Conservation (phyloP, 2,329 filamentous ascomycete species). For the Daldinia sp. region DNA sequence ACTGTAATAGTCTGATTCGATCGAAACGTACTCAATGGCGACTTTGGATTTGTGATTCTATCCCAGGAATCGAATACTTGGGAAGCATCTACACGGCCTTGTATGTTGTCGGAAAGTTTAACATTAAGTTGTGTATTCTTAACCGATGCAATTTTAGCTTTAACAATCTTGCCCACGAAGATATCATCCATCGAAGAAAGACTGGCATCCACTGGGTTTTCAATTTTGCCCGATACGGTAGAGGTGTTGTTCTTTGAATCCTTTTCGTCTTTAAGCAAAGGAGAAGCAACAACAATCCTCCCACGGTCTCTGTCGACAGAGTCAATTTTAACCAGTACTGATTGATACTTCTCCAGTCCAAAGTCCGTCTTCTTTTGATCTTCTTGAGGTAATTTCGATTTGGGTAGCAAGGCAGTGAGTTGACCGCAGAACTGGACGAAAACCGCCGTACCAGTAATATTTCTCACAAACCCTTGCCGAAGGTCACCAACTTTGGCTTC, state of each 20-base stretch:
- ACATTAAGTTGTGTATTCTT: slow-evolving; percentile 95
- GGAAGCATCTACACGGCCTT: slow-evolving; percentile 92
- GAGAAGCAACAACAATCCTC: slow-evolving; percentile 67
- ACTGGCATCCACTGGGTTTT: slow-evolving; percentile 66
- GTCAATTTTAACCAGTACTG: slow-evolving; percentile 75
- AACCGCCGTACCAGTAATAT: slow-evolving; percentile 80
- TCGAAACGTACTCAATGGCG: slow-evolving; percentile 78
- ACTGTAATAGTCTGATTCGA: slow-evolving; percentile 76
- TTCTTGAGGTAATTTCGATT: slow-evolving; percentile 77
- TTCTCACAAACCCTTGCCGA: slow-evolving; percentile 82
- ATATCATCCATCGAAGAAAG: slow-evolving; percentile 76
- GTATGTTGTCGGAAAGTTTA: slow-evolving; percentile 82
- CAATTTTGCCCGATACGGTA: slow-evolving; percentile 51
- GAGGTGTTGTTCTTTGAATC: slow-evolving; percentile 47
- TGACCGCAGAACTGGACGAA: slow-evolving; percentile 89
- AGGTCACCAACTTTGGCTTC: slow-evolving; percentile 74
- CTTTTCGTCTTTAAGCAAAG: slow-evolving; percentile 56
- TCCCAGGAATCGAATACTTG: slow-evolving; percentile 91
- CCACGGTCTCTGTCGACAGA: slow-evolving; percentile 75
- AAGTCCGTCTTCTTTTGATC: slow-evolving; percentile 74
- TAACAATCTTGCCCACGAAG: slow-evolving; percentile 73
- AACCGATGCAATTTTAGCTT: slow-evolving; percentile 81
- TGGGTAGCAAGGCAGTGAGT: slow-evolving; percentile 81
- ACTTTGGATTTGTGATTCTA: slow-evolving; percentile 82
- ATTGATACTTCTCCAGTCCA: slow-evolving; percentile 79